Conservation (phyloP, 2,329 filamentous ascomycete genomes). For the Colletotrichum nymphaeae region DNA sequence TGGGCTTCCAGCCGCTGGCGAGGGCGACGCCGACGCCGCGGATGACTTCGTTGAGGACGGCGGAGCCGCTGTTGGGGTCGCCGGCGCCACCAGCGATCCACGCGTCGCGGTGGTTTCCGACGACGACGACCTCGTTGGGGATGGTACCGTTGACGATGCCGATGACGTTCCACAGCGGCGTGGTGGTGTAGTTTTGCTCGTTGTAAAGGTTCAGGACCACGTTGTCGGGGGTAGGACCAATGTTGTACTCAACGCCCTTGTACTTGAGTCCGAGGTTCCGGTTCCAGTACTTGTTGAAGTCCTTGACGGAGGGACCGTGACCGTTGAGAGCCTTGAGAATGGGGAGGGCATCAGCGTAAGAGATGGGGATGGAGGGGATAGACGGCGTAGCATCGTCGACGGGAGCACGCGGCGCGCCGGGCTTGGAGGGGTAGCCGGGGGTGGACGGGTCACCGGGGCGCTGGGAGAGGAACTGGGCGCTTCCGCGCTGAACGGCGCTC, state of each 20-base stretch:
- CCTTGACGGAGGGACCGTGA: conserved; percentile 80
- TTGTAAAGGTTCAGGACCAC: conserved; percentile 80
- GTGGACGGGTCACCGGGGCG: conserved; percentile 83
- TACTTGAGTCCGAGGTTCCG: conserved; percentile 78
- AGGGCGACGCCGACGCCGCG: conserved; percentile 79
- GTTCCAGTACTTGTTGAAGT: conserved; percentile 79
- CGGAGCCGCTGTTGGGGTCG: conserved; percentile 86
- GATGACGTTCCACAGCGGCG: conserved; percentile 90
- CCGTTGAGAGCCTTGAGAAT: conserved; percentile 92
- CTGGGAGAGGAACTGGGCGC: conserved; percentile 81
- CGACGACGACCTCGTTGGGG: conserved; percentile 84
- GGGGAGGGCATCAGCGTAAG: conserved; percentile 86
- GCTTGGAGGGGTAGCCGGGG: conserved; percentile 92
- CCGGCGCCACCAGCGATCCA: conserved; percentile 89
- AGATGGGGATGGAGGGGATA: conserved; percentile 93
- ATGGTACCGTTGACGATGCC: conserved; percentile 91
- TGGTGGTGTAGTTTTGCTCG: conserved; percentile 84
- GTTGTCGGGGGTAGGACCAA: conserved; percentile 82
- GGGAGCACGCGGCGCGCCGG: conserved; percentile 81
- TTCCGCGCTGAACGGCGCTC: conserved; percentile 90
- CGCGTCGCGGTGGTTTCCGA: conserved; percentile 93
- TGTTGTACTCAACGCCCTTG: conserved; percentile 86
- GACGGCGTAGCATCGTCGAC: conserved; percentile 78
- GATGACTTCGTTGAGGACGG: conserved; percentile 82
- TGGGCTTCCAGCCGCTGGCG: conserved; percentile 67